A percentile compares a stretch with the other conserved stretches of the same genome.
phyloP scores from a whole-genome alignment of 1,139 yeast genomes.

The Blastobotrys arbuscula region DNA sequence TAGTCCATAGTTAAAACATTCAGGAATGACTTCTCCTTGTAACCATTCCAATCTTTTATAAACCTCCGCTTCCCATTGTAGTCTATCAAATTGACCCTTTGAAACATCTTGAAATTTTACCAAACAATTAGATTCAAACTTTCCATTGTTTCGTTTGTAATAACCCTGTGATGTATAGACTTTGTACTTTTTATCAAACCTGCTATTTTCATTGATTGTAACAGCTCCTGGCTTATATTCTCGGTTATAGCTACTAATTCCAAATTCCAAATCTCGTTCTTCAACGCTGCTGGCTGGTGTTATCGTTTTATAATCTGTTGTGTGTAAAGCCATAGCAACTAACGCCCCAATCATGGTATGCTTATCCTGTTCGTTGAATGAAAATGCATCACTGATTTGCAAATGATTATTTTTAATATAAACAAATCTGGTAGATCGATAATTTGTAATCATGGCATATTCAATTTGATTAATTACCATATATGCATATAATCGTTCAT shows the following conservation, averaged over 20 bases:
- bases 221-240: constrained; percentile 5
- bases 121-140: constrained; percentile 6
- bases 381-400: constrained; percentile 9
- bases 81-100: constrained; percentile 6
- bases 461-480: constrained; percentile 13
- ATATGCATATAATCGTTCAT: constrained; percentile 12
- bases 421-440: constrained; percentile 11
- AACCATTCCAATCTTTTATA: constrained; percentile 9
- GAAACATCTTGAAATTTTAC: constrained; percentile 10
- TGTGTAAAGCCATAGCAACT: constrained; percentile 11
- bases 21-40: constrained; percentile 11
- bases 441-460: constrained; percentile 12
- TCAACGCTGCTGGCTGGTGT: constrained; percentile 6
- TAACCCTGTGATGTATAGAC: constrained; percentile 1
- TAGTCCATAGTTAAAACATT: constrained; percentile 9
- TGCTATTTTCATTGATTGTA: not conserved
- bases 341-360: constrained; percentile 14
- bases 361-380: constrained; percentile 10
- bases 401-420: constrained; percentile 2
- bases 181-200: not conserved
- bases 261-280: constrained; percentile 8
- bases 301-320: constrained; percentile 3
- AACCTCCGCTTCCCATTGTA: constrained; percentile 15
- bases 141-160: not conserved
- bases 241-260: constrained; percentile 1